Percentiles rank a stretch among this genome's conserved stretches.
phyloP scores from a whole-genome alignment of 2,329 filamentous ascomycete species.

The Fusarium robinianum region DNA sequence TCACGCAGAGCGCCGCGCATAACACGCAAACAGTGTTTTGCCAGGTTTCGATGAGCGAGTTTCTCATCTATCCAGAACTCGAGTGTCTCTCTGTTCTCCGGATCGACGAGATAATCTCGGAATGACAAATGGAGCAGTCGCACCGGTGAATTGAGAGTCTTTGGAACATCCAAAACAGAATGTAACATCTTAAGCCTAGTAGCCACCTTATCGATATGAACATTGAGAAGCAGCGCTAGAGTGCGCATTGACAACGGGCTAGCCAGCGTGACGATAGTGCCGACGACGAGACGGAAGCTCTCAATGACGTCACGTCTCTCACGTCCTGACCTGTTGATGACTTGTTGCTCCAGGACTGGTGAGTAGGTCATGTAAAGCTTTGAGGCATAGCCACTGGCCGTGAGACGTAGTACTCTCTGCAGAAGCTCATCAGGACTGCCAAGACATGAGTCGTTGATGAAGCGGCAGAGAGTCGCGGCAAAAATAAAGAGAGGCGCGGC shows the following conservation, averaged over 20 bases:
- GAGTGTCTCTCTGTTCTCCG: slow-evolving; percentile 30
- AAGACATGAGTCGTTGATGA: slow-evolving; percentile 29
- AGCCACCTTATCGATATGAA: no score
- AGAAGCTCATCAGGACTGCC: slow-evolving; percentile 33
- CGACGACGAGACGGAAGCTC: slow-evolving; percentile 33
- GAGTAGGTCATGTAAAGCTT: slow-evolving; percentile 26
- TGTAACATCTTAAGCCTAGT: slow-evolving; percentile 32
- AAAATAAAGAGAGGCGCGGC: slow-evolving; percentile 45
- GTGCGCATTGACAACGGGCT: slow-evolving; percentile 26
- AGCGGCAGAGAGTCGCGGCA: slow-evolving; percentile 41
- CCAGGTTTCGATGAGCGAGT: slow-evolving; percentile 38
- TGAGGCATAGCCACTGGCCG: slow-evolving; percentile 6
- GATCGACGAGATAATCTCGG: slow-evolving; percentile 45
- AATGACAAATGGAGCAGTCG: slow-evolving; percentile 44
- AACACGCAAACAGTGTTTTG: slow-evolving; percentile 42
- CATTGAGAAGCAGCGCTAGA: slow-evolving; percentile 11
- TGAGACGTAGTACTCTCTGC: slow-evolving; percentile 28
- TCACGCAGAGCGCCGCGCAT: slow-evolving; percentile 39
- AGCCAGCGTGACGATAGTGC: slow-evolving; percentile 32
- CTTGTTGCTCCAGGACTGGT: slow-evolving; percentile 17
- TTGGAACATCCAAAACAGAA: slow-evolving; percentile 12
- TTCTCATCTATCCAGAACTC: slow-evolving; percentile 45
- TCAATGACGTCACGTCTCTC: slow-evolving; percentile 11
- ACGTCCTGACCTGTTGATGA: neutral
- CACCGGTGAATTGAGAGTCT: neutral